Percentiles rank a stretch among this genome's conserved stretches.
Conservation (phyloP, 2,329 filamentous ascomycete species). For the Ceratocystis cubensis region DNA sequence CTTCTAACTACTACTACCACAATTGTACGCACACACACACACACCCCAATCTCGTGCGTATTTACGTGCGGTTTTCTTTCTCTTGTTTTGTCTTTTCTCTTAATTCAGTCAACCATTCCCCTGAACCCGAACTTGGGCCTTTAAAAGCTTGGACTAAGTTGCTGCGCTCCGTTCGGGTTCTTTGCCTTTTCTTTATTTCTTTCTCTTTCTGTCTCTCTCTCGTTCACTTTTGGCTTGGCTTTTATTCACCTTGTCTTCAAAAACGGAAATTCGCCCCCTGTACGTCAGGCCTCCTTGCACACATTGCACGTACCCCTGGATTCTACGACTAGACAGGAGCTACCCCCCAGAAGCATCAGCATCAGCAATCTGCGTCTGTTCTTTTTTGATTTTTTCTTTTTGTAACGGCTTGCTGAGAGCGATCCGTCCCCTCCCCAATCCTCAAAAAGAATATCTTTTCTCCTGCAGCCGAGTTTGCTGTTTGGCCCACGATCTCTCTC, state of each 20-base stretch:
- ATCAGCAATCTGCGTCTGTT: constrained; percentile 2
- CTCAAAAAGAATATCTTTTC: constrained; percentile 9
- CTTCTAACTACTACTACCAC: not conserved
- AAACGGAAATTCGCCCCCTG: constrained; percentile 7
- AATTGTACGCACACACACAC: not conserved
- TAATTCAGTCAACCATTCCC: not conserved
- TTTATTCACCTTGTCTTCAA: constrained; percentile 4
- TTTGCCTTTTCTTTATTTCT: not conserved
- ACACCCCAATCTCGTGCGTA: not conserved
- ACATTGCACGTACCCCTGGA: constrained; percentile 4
- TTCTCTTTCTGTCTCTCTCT: not conserved
- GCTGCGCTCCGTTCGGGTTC: not conserved
- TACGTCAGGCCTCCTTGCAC: constrained; percentile 11
- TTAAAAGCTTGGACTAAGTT: constrained; percentile 9
- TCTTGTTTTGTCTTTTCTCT: not conserved
- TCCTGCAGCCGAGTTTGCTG: not conserved
- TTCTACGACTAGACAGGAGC: constrained; percentile 2
- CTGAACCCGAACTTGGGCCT: not conserved
- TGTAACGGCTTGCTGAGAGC: not conserved
- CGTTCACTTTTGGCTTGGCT: not conserved
- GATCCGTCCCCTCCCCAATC: not conserved
- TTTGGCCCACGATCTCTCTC: not conserved
- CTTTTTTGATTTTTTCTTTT: not conserved
- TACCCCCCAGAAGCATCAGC: constrained; percentile 7
- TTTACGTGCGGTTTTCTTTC: not conserved